Conservation (phyloP, 2,329 filamentous ascomycete species). For the Boeremia exigua region DNA sequence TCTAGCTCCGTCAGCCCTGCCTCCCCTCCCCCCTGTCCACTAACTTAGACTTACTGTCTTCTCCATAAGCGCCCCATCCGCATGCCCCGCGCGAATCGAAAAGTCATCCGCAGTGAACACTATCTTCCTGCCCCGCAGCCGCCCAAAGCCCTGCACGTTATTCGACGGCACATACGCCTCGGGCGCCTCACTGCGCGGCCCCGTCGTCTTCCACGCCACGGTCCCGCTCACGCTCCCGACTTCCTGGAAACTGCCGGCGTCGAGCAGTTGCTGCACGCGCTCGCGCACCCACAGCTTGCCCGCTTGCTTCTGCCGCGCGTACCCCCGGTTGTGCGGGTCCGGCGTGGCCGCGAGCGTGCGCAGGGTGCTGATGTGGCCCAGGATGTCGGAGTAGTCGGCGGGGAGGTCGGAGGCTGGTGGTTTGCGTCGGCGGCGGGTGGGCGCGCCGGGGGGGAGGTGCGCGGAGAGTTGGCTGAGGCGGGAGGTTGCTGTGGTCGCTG, state of each 20-base stretch:
- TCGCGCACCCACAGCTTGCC: conserved; percentile 72
- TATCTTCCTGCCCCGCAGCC: conserved; percentile 60
- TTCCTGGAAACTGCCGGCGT: conserved; percentile 62
- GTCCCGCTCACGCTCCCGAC: conserved; percentile 66
- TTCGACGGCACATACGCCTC: conserved; percentile 64
- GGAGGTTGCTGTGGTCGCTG: conserved; percentile 48
- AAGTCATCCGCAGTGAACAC: conserved; percentile 71
- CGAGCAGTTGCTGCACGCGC: conserved; percentile 64
- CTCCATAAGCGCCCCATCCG: conserved; percentile 64
- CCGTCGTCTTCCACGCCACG: conserved; percentile 62
- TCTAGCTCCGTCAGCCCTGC: conserved; percentile 38
- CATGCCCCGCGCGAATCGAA: conserved; percentile 67
- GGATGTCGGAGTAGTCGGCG: conserved; percentile 67
- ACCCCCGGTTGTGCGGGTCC: conserved; percentile 61
- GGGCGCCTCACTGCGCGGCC: conserved; percentile 55
- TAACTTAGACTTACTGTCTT: too few species aligned
- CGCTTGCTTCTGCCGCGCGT: conserved; percentile 67
- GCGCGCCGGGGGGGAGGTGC: conserved; percentile 49
- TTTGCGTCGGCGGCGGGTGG: conserved; percentile 46
- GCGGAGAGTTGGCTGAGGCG: conserved; percentile 57
- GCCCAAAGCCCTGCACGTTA: conserved; percentile 66
- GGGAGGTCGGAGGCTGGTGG: conserved; percentile 55
- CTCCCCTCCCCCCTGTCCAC: too few species aligned
- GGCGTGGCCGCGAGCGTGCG: conserved; percentile 62
- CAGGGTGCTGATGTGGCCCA: conserved; percentile 62